Evolutionary conservation across 2,329 filamentous ascomycete genomes (phyloP), one percentile per base, ranked within the genome.

Genomic region (Aureobasidium sp.): DNA sequence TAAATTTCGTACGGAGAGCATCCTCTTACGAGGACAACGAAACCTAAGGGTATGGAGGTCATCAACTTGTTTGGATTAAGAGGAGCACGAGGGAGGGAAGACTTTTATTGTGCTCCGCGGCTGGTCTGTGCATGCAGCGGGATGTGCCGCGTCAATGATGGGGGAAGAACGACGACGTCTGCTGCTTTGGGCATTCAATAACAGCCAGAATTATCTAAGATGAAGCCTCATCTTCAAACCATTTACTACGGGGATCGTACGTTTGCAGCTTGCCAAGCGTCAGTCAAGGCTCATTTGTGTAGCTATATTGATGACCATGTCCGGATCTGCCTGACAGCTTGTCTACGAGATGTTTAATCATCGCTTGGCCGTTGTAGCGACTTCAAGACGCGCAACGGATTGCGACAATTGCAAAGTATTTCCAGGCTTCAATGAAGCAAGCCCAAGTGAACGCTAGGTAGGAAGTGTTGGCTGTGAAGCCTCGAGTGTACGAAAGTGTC

Each of bases 11-110:
- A 59, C n/a, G n/a, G 32, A 15, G 12, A 32, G 20, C 20, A 20
- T 20, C 20, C 20, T 20, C 20, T 20, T 1, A 20, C 20, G 20
- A 29, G 13, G 27, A 34, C 13, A 13, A 20, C 6, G 34, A 10
- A 13, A n/a, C 15, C 39, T 44, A 59, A 59, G 61, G 61, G 61
- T 63, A 59, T 63, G 32, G 24, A 17, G 37, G 17, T 6, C 15
- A 41, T 55, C 51, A 55, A 55, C 51, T 55, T 55, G 37, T 13
- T 15, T 2, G 24, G 34, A 27, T 12, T 0, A 55, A 43, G 37
- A 43, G 17, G 51, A 43, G 37, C 17, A 15, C 51, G 37, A 55
- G 51, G 13, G 1, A 29, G 17, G 0, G 44, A 50, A 50, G 10
- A 15, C 20, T 29, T 60, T 39, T 60, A 17, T 60, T 26, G 5